Conservation (phyloP, 2,329 filamentous ascomycete genomes). For the Macrophomina phaseolina region DNA sequence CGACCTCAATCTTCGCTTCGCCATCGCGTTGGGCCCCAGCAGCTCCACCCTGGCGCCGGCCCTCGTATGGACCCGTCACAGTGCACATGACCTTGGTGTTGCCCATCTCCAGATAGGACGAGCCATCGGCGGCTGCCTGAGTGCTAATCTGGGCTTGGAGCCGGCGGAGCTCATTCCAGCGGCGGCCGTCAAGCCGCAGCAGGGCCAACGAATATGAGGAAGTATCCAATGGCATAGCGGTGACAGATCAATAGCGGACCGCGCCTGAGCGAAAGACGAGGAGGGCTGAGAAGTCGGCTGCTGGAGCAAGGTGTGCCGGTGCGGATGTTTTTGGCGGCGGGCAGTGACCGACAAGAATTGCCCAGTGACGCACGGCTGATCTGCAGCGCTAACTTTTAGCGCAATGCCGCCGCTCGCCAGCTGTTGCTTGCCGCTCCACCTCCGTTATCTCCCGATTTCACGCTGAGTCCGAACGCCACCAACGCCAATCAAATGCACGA, state of each 20-base stretch:
- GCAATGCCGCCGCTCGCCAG: neutral
- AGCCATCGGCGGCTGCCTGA: slow-evolving; percentile 90
- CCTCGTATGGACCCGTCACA: slow-evolving; percentile 83
- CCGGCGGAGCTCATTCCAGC: slow-evolving; percentile 96
- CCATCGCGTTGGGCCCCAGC: slow-evolving; percentile 52
- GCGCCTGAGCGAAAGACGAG: neutral
- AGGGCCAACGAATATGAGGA: slow-evolving; percentile 89
- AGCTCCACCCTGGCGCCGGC: slow-evolving; percentile 52
- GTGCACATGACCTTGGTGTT: slow-evolving; percentile 97
- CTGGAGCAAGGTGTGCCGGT: neutral
- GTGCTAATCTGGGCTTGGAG: slow-evolving; percentile 89
- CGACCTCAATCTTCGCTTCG: slow-evolving; percentile 75
- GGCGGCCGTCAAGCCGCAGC: slow-evolving; percentile 70
- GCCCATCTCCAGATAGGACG: slow-evolving; percentile 92
- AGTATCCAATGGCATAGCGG: slow-evolving; percentile 87
- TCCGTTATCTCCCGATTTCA: neutral
- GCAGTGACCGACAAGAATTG: slow-evolving; percentile 23
- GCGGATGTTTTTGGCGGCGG: slow-evolving; percentile 12
- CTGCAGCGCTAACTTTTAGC: slow-evolving; percentile 19
- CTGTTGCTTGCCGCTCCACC: neutral
- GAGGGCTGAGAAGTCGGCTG: neutral
- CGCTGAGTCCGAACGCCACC: neutral
- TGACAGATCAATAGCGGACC: neutral
- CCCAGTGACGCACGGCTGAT: slow-evolving; percentile 18
- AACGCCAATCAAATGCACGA: too few species aligned